These are phyloP conservation scores for Amoebophrya sp. DNA, from an alignment of 169 alveolate genomes.

Conservation along the genomic window DNA sequence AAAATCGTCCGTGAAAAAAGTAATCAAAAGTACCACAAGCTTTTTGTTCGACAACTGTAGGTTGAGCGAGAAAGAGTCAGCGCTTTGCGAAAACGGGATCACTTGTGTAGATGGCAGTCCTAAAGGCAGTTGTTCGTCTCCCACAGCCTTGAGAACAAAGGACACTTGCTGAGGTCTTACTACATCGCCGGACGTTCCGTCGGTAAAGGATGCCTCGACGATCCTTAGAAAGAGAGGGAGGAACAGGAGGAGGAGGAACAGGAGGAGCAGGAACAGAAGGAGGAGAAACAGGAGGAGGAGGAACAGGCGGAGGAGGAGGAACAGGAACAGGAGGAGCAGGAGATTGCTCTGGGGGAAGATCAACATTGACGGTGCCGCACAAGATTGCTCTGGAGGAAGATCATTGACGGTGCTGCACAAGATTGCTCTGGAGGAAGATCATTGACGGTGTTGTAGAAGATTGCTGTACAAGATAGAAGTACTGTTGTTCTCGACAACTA, in stretches of 20 bases:
- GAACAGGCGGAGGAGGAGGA: neutral
- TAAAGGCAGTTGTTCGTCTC: too few relatives aligned
- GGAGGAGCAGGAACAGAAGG: conserved; percentile 20
- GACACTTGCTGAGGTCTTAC: too few relatives aligned
- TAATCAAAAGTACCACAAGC: too few relatives aligned
- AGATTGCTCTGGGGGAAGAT: neutral
- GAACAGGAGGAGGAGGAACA: neutral
- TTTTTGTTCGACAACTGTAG: too few relatives aligned
- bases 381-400: neutral
- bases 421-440: neutral
- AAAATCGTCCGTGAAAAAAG: too few relatives aligned
- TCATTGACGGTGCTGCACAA: neutral
- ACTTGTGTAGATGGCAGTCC: too few relatives aligned
- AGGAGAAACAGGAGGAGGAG: neutral
- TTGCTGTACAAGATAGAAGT: neutral
- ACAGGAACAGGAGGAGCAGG: neutral
- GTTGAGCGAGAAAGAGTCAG: too few relatives aligned
- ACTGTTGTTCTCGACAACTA: neutral
- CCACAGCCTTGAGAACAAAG: too few relatives aligned
- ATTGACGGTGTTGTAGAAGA: neutral
- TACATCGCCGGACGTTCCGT: too few relatives aligned
- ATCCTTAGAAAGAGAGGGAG: too few relatives aligned
- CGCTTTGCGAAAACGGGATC: too few relatives aligned
- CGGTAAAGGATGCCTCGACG: too few relatives aligned
- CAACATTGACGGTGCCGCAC: neutral